Conservation (phyloP, 768 basidiomycete genomes). For the Boletellus sp. region DNA sequence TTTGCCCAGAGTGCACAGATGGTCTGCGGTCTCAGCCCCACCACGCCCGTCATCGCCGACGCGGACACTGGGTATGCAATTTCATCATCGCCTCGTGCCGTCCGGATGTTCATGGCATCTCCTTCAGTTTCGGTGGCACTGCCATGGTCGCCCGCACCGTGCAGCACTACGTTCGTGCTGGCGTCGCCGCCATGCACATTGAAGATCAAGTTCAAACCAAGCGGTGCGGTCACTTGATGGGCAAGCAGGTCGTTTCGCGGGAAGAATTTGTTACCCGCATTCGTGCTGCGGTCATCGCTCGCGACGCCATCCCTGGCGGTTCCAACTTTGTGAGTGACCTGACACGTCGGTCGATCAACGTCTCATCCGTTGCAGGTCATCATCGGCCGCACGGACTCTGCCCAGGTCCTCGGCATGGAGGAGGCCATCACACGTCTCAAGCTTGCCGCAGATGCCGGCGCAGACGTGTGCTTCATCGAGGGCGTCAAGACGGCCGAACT, state of each 20-base stretch:
- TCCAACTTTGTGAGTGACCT: slow-evolving; percentile 62
- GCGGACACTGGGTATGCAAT: slow-evolving; percentile 66
- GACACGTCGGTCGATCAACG: not conserved
- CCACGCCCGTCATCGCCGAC: slow-evolving; percentile 71
- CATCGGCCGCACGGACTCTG: slow-evolving; percentile 74
- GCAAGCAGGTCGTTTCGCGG: slow-evolving; percentile 77
- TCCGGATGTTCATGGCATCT: not conserved
- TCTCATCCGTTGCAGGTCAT: slow-evolving; percentile 44
- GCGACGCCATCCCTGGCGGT: slow-evolving; percentile 68
- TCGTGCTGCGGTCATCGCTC: slow-evolving; percentile 72
- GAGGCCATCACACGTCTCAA: slow-evolving; percentile 64
- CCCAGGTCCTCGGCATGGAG: slow-evolving; percentile 76
- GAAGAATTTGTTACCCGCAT: slow-evolving; percentile 74
- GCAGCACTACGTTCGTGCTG: slow-evolving; percentile 62
- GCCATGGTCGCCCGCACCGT: slow-evolving; percentile 75
- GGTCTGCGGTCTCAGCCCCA: slow-evolving; percentile 63
- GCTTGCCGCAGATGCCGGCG: slow-evolving; percentile 68
- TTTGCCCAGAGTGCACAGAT: slow-evolving; percentile 69
- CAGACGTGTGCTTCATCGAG: slow-evolving; percentile 81
- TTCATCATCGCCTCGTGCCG: slow-evolving; percentile 2
- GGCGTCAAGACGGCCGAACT: slow-evolving; percentile 69
- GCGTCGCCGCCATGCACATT: slow-evolving; percentile 73
- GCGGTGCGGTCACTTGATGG: slow-evolving; percentile 72
- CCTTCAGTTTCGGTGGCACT: slow-evolving; percentile 60
- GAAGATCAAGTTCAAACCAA: slow-evolving; percentile 84